These are phyloP conservation scores for Rhexocercosporidium sp. DNA, from an alignment of 2,329 filamentous ascomycete species.

Conservation along the genomic window DNA sequence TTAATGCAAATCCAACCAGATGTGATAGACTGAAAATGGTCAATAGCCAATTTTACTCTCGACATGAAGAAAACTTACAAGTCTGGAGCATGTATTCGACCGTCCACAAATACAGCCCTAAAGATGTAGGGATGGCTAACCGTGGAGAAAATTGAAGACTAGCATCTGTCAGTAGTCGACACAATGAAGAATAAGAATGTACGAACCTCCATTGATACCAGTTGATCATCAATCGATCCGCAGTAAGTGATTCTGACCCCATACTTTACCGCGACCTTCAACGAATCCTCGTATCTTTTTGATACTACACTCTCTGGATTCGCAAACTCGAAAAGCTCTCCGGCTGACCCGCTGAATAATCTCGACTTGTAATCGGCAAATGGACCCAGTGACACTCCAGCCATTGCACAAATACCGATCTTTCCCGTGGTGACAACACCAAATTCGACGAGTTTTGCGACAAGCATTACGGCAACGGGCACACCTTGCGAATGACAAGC, in stretches of 20 bases:
- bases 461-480: constrained; percentile 88
- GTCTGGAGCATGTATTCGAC: constrained; percentile 87
- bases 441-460: constrained; percentile 90
- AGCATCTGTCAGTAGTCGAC: constrained; percentile 24
- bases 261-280: constrained; percentile 76
- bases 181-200: not conserved
- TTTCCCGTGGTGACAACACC: constrained; percentile 78
- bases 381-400: constrained; percentile 90
- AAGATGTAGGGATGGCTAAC: constrained; percentile 92
- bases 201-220: constrained; percentile 84
- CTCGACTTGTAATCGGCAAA: constrained; percentile 91
- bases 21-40: constrained; percentile 70
- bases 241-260: constrained; percentile 86
- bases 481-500: constrained; percentile 96
- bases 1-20: constrained; percentile 89
- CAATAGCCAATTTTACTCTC: not conserved
- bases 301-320: constrained; percentile 82
- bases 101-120: constrained; percentile 94
- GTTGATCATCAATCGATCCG: constrained; percentile 95
- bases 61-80: constrained; percentile 61
- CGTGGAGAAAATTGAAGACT: constrained; percentile 85
- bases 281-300: constrained; percentile 76
- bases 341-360: constrained; percentile 88
- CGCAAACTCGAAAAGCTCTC: constrained; percentile 93
- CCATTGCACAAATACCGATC: constrained; percentile 85